Evolutionary conservation across 345 rosid genomes (phyloP).

Genomic region (Cardamine resedifolia): DNA sequence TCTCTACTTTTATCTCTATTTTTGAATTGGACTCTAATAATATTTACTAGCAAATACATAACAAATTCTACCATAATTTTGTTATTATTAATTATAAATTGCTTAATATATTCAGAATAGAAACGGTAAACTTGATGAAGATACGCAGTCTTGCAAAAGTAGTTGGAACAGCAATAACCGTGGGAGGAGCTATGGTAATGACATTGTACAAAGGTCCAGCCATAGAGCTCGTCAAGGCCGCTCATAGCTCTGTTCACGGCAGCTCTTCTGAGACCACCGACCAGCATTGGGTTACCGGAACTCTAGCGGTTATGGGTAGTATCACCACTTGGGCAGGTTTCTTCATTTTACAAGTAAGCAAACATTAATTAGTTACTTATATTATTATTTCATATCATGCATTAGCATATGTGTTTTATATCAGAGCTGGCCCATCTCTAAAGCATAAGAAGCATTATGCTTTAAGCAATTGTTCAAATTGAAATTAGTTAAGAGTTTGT

Average conservation of each 20-base stretch:
- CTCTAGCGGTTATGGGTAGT: constrained; percentile 62
- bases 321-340: constrained; percentile 71
- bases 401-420: too few relatives aligned
- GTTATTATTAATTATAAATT: neutral
- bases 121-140: constrained; percentile 59
- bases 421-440: too few relatives aligned
- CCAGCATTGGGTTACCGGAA: constrained; percentile 65
- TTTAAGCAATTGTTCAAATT: neutral
- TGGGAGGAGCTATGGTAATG: constrained; percentile 91
- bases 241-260: constrained; percentile 36
- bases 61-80: neutral
- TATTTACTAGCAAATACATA: neutral
- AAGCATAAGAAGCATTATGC: too few relatives aligned
- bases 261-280: constrained; percentile 36
- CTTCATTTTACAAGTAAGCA: constrained; percentile 77
- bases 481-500: neutral
- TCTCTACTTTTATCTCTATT: neutral
- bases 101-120: constrained; percentile 48
- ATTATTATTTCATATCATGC: neutral
- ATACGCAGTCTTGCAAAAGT: constrained; percentile 69
- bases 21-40: neutral
- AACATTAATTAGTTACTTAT: neutral
- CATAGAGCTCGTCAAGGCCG: constrained; percentile 48
- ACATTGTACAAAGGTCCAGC: constrained; percentile 89
- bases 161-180: constrained; percentile 69